phyloP scores from a whole-genome alignment of 1,284 basidiomycete genomes.

The Cryptococcus amylolentus region DNA sequence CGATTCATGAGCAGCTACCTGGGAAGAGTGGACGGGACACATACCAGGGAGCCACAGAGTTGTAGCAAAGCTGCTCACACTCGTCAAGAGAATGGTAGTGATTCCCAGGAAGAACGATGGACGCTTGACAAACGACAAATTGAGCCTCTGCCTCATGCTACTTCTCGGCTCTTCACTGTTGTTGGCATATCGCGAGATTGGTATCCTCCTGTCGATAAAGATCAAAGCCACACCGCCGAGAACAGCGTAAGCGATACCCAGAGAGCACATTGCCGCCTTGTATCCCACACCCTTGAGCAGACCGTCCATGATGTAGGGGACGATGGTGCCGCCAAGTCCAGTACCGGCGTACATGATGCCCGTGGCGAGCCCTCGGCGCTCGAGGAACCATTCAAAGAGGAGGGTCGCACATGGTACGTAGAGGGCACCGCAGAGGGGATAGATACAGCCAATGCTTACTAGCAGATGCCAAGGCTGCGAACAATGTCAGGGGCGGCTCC shows the following conservation, averaged over 20 bases:
- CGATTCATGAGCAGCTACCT: not conserved
- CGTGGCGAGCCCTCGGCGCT: conserved; percentile 41
- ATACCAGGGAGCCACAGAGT: conserved; percentile 45
- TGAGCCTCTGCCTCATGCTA: conserved; percentile 11
- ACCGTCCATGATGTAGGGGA: conserved; percentile 42
- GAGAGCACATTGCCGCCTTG: conserved; percentile 42
- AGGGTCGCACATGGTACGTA: conserved; percentile 47
- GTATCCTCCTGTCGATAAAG: conserved; percentile 44
- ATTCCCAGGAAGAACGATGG: conserved; percentile 33
- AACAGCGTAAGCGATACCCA: conserved; percentile 37
- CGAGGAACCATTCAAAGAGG: conserved; percentile 47
- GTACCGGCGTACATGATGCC: conserved; percentile 48
- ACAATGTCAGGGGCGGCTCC: not conserved
- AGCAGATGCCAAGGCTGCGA: conserved; percentile 43
- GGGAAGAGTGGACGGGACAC: conserved; percentile 5
- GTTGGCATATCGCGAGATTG: conserved; percentile 16
- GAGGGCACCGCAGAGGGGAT: conserved; percentile 40
- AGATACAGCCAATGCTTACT: conserved; percentile 42
- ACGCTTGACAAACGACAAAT: conserved; percentile 29
- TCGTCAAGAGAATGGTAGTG: conserved; percentile 37
- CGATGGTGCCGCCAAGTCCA: conserved; percentile 44
- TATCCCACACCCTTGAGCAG: conserved; percentile 43
- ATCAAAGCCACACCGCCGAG: conserved; percentile 34
- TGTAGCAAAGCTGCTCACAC: conserved; percentile 47
- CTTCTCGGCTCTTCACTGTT: not conserved